A percentile compares a stretch with the other conserved stretches of the same genome.
These are phyloP conservation scores for Rheum nobile DNA, from an alignment of 148 eudicot species.

Conservation along the genomic window DNA sequence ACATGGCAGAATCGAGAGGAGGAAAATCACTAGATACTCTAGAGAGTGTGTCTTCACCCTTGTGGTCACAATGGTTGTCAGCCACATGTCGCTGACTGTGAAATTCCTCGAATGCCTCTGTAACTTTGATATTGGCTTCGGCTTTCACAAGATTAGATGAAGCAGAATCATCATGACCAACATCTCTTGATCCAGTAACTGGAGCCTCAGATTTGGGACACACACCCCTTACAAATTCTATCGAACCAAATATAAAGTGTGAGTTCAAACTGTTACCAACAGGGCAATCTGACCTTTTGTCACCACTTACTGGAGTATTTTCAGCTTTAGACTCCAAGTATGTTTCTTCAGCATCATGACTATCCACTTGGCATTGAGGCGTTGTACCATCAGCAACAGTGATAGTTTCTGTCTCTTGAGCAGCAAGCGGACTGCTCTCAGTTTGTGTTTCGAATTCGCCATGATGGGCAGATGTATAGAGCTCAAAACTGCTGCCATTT, in stretches of 20 bases:
- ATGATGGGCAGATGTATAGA: background rate
- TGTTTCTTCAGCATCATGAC: slow-evolving; percentile 10
- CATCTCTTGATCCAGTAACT: slow-evolving; percentile 1
- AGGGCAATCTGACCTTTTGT: slow-evolving; percentile 11
- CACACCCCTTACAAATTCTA: slow-evolving; percentile 11
- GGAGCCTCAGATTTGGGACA: slow-evolving; percentile 7
- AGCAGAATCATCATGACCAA: slow-evolving; percentile 15
- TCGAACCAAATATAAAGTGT: slow-evolving; percentile 22
- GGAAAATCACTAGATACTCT: background rate
- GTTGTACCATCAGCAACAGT: slow-evolving; percentile 10
- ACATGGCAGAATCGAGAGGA: background rate
- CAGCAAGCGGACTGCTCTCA: slow-evolving; percentile 9
- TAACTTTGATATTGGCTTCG: slow-evolving; percentile 11
- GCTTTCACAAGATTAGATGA: slow-evolving; percentile 12
- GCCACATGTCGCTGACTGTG: background rate
- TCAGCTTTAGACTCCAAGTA: slow-evolving; percentile 16
- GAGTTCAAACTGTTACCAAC: slow-evolving; percentile 14
- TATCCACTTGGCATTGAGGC: slow-evolving; percentile 10
- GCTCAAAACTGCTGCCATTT: background rate
- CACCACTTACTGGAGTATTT: slow-evolving; percentile 15
- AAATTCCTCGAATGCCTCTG: slow-evolving; percentile 15
- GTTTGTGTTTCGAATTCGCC: background rate
- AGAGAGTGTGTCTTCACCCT: background rate
- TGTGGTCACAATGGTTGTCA: background rate
- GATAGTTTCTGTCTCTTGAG: background rate